Conservation (phyloP, 2,329 filamentous ascomycete genomes). For the Paraphaeosphaeria sporulosa region DNA sequence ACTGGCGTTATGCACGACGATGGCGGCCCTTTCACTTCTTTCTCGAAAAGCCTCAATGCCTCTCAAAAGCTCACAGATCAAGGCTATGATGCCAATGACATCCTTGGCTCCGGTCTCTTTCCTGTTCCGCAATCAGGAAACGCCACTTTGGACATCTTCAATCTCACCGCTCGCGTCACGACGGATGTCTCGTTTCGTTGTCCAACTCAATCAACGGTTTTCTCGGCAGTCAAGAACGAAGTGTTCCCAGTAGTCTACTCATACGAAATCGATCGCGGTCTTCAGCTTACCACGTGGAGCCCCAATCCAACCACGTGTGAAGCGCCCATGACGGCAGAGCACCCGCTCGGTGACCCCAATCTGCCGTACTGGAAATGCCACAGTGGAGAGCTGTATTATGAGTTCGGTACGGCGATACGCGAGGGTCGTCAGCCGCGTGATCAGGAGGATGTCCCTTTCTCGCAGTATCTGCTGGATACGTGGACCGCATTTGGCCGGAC, state of each 20-base stretch:
- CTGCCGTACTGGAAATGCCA: slow-evolving; percentile 37
- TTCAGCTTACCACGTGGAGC: slow-evolving; percentile 35
- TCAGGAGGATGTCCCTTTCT: slow-evolving; percentile 40
- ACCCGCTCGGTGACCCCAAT: slow-evolving; percentile 37
- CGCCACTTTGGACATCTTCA: slow-evolving; percentile 43
- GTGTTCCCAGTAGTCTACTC: slow-evolving; percentile 34
- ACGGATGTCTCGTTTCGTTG: slow-evolving; percentile 45
- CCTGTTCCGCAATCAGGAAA: slow-evolving; percentile 37
- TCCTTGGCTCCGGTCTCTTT: slow-evolving; percentile 27
- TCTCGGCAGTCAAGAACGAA: slow-evolving; percentile 27
- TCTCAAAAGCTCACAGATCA: slow-evolving; percentile 29
- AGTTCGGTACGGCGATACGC: slow-evolving; percentile 44
- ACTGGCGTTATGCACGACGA: slow-evolving; percentile 43
- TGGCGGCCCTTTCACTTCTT: slow-evolving; percentile 39
- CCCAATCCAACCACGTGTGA: slow-evolving; percentile 48
- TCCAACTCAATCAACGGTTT: slow-evolving; percentile 38
- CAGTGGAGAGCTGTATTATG: slow-evolving; percentile 41
- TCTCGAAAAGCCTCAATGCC: slow-evolving; percentile 31
- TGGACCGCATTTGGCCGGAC: slow-evolving; percentile 45
- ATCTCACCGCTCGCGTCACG: slow-evolving; percentile 38
- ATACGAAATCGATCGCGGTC: slow-evolving; percentile 45
- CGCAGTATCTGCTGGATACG: slow-evolving; percentile 40
- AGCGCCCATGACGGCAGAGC: slow-evolving; percentile 28
- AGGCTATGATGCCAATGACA: slow-evolving; percentile 25
- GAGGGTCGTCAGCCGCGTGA: slow-evolving; percentile 43